Conservation (phyloP, 2,329 filamentous ascomycete genomes). For the Sclerotinia minor region DNA sequence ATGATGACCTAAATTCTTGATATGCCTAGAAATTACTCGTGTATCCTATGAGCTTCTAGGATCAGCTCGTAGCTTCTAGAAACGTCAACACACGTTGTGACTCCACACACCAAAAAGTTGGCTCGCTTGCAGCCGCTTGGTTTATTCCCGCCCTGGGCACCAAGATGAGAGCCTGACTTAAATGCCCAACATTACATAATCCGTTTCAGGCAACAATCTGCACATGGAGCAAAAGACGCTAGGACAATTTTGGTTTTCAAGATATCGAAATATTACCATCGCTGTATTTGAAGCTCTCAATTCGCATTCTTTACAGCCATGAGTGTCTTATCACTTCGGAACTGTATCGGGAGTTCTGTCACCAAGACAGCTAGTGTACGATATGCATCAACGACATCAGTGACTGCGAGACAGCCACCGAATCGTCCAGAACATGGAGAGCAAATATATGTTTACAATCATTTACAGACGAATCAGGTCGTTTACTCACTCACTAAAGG, state of each 20-base stretch:
- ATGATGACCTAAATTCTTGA: slow-evolving; percentile 19
- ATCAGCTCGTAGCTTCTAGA: slow-evolving; percentile 22
- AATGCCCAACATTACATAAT: slow-evolving; percentile 12
- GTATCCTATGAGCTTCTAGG: slow-evolving; percentile 3
- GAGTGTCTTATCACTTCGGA: slow-evolving; percentile 28
- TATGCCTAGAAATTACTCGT: slow-evolving; percentile 10
- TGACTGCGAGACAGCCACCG: slow-evolving; percentile 9
- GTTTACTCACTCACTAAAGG: slow-evolving; percentile 45
- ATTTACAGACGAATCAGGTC: slow-evolving; percentile 45
- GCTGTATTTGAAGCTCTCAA: slow-evolving; percentile 2
- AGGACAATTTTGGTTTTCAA: slow-evolving; percentile 25
- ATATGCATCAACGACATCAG: slow-evolving; percentile 27
- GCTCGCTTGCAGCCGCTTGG: slow-evolving; percentile 2
- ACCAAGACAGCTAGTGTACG: slow-evolving; percentile 22
- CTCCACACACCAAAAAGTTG: slow-evolving; percentile 14
- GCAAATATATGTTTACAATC: slow-evolving; percentile 45
- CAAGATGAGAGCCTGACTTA: slow-evolving; percentile 15
- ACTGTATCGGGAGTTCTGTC: slow-evolving; percentile 18
- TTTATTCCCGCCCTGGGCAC: background rate
- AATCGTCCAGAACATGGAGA: slow-evolving; percentile 40
- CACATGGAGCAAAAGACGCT: slow-evolving; percentile 16
- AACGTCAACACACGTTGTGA: slow-evolving; percentile 8
- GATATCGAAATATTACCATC: slow-evolving; percentile 20
- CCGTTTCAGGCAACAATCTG: background rate
- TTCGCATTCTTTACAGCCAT: slow-evolving; percentile 28